Base-by-base conservation (phyloP, 805 yeast genomes). In the Torulaspora maleeae region DNA sequence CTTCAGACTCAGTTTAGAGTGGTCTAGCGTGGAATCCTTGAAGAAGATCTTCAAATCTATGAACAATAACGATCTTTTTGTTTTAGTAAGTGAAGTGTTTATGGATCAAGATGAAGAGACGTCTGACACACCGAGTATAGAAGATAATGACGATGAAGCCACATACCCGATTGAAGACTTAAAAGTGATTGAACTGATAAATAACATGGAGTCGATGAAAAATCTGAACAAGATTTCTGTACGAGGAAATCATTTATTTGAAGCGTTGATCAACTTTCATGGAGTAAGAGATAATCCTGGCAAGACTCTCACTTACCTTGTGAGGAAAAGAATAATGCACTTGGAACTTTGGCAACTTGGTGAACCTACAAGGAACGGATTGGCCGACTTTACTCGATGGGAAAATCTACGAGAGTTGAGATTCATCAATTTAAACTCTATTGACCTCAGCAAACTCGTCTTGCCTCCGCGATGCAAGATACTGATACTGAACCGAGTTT, bases 201-300 rank as follows among this genome's bases (percentile, higher is more conserved):
- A 48, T 20, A 36, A 43, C 25, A 41, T 61, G 38, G 60, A 58
- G 6, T 12, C 38, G 8, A 53, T 64, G 60, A 57, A 53, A 27
- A 50, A 50, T 41, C 36, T 64, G 36, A 20, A 24, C 11, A 51
- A 41, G 19, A 27, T 64, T 5, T 28, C 42, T 5, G 55, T 55
- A 5, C 43, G 55, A 28, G 59, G 61, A 5, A 54, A 50, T 19
- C 29, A 20, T 3, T 27, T 63, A 16, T 61, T 52, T 42, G 62
- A 56, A 29, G 37, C 53, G 6, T 16, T 61, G 32, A 51, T 61
- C 3, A 64, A 64, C 44, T 48, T 54, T 10, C 66, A 61, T 35
- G 67, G 68, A 9, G 48, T 54, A 4, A 50, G 64, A 32, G 64
- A 60, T 36, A 55, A 59, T 33, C 60, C 64, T 3, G 64, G 64